These are phyloP conservation scores for Berkeleyomyces rouxiae DNA, from an alignment of 2,329 filamentous ascomycete genomes.

Conservation along the genomic window DNA sequence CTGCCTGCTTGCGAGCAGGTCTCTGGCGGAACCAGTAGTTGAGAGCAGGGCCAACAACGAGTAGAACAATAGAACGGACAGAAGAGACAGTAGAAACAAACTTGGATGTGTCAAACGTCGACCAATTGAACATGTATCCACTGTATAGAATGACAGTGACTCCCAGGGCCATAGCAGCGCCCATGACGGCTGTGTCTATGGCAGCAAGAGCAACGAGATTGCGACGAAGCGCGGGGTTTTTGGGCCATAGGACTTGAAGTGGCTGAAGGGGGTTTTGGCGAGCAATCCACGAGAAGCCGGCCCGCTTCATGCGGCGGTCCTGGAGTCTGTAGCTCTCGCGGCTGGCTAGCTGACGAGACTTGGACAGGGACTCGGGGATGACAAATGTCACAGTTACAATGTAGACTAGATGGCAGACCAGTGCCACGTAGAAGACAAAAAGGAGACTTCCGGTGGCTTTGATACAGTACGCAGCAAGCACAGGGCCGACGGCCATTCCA, in stretches of 20 bases:
- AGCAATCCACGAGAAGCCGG: conserved; percentile 19
- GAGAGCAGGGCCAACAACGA: conserved; percentile 58
- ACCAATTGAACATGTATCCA: conserved; percentile 67
- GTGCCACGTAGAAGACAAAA: conserved; percentile 67
- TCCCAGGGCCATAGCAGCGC: conserved; percentile 60
- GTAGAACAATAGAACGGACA: conserved; percentile 57
- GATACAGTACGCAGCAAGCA: conserved; percentile 66
- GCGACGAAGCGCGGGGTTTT: conserved; percentile 42
- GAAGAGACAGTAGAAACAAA: conserved; percentile 70
- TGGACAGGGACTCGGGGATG: conserved; percentile 72
- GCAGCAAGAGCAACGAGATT: conserved; percentile 72
- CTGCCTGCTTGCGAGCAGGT: conserved; percentile 25
- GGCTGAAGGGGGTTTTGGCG: conserved; percentile 56
- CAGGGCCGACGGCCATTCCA: conserved; percentile 75
- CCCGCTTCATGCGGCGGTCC: conserved; percentile 17
- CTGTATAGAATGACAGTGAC: conserved; percentile 75
- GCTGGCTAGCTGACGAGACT: conserved; percentile 51
- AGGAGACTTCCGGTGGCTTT: conserved; percentile 58
- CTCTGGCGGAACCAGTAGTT: conserved; percentile 56
- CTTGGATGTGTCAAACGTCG: conserved; percentile 58
- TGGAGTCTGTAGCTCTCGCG: conserved; percentile 46
- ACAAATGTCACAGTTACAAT: conserved; percentile 53
- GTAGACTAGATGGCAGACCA: conserved; percentile 58
- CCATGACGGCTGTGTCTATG: conserved; percentile 69
- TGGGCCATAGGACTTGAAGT: conserved; percentile 37